Conservation (phyloP, 352 stramenopile species). For the Pythium graminicola region DNA sequence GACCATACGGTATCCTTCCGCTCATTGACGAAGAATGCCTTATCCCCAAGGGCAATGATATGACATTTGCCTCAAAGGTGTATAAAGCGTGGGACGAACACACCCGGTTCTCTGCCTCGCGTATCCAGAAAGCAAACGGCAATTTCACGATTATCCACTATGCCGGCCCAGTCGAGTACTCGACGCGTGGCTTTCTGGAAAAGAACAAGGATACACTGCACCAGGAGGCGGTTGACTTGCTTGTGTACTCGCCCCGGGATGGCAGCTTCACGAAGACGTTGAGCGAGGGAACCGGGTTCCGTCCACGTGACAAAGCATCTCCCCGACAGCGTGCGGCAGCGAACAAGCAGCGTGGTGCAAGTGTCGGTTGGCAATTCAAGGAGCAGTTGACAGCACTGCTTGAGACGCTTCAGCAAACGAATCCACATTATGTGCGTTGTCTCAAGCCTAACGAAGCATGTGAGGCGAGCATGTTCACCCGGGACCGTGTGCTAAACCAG, state of each 20-base stretch:
- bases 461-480: slow-evolving; percentile 47
- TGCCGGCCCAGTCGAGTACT: slow-evolving; percentile 79
- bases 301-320: slow-evolving; percentile 44
- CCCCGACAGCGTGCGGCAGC: slow-evolving; percentile 42
- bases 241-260: slow-evolving; percentile 61
- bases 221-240: slow-evolving; percentile 63
- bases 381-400: slow-evolving; percentile 74
- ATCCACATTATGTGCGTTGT: slow-evolving; percentile 86
- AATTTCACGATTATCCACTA: slow-evolving; percentile 87
- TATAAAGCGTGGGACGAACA: slow-evolving; percentile 61
- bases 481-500: slow-evolving; percentile 72
- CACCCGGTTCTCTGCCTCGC: slow-evolving; percentile 59
- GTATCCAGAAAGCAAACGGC: slow-evolving; percentile 70
- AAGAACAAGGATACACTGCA: slow-evolving; percentile 90
- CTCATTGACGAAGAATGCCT: slow-evolving; percentile 83
- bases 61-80: slow-evolving; percentile 80
- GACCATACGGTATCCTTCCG: slow-evolving; percentile 73
- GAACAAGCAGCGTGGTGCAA: slow-evolving; percentile 81
- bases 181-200: slow-evolving; percentile 72
- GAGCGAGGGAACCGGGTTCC: slow-evolving; percentile 56
- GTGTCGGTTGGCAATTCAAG: slow-evolving; percentile 80
- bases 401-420: slow-evolving; percentile 42
- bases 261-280: slow-evolving; percentile 69
- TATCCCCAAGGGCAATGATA: slow-evolving; percentile 75
- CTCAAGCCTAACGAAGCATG: slow-evolving; percentile 86